Evolutionary conservation across 2,329 filamentous ascomycete species (phyloP).

Genomic region (Hawksworthiomyces lignivorus): DNA sequence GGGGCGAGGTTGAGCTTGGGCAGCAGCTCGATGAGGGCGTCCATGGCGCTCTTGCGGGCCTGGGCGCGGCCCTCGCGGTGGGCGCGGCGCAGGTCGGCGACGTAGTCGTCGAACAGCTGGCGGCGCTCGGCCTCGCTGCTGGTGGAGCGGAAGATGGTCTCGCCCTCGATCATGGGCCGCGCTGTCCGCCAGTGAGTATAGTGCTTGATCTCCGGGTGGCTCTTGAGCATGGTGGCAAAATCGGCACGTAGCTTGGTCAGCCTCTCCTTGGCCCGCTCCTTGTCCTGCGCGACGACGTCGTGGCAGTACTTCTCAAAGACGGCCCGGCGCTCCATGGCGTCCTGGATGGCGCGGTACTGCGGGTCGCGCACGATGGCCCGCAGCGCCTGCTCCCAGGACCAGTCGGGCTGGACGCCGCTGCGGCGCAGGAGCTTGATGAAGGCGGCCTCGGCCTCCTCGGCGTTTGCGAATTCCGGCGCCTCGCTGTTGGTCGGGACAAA

Average conservation of each 20-base stretch:
- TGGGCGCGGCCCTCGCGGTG: conserved; percentile 68
- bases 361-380: conserved; percentile 80
- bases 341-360: conserved; percentile 87
- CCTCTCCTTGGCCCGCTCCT: conserved; percentile 88
- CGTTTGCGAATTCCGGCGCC: conserved; percentile 69
- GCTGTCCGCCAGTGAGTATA: conserved; percentile 97
- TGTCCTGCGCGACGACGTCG: conserved; percentile 84
- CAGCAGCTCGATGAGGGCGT: conserved; percentile 71
- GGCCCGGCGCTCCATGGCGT: conserved; percentile 80
- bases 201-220: conserved; percentile 93
- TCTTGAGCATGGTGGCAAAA: conserved; percentile 92
- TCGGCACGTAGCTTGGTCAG: conserved; percentile 85
- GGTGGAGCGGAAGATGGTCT: conserved; percentile 90
- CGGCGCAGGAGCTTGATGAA: conserved; percentile 86
- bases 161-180: conserved; percentile 84
- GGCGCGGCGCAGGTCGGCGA: conserved; percentile 71
- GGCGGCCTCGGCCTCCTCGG: conserved; percentile 85
- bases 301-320: conserved; percentile 94
- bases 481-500: conserved; percentile 60
- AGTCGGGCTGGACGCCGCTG: conserved; percentile 80
- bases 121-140: conserved; percentile 80
- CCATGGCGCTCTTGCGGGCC: conserved; percentile 72
- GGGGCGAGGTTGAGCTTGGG: conserved; percentile 78
- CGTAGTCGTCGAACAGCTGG: conserved; percentile 90
- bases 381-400: conserved; percentile 87